Conservation (phyloP, 106 monocot genomes). For the Dendrobium officinale region DNA sequence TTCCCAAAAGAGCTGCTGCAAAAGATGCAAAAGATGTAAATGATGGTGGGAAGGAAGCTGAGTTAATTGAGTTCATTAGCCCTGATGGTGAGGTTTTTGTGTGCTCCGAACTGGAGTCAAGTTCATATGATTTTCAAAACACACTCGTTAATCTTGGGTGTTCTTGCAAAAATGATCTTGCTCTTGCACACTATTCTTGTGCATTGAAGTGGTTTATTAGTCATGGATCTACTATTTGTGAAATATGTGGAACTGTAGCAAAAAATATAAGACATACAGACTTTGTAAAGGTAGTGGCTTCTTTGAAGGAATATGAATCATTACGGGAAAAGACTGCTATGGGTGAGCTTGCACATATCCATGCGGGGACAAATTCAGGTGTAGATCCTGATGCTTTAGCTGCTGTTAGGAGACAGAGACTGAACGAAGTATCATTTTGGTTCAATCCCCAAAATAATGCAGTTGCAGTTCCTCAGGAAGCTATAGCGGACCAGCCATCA, state of each 20-base stretch:
- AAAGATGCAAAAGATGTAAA: constrained; percentile 17
- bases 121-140: constrained; percentile 45
- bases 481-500: constrained; percentile 25
- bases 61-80: constrained; percentile 63
- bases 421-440: constrained; percentile 88
- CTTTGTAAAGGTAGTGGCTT: constrained; percentile 62
- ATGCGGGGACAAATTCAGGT: constrained; percentile 24
- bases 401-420: constrained; percentile 76
- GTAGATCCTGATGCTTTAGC: constrained; percentile 87
- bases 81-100: constrained; percentile 88
- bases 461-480: constrained; percentile 31
- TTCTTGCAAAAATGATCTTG: constrained; percentile 93
- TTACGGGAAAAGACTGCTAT: constrained; percentile 53
- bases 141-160: constrained; percentile 71
- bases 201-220: constrained; percentile 97
- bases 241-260: constrained; percentile 82
- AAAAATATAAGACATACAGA: constrained; percentile 56
- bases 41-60: constrained; percentile 11
- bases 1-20: background rate
- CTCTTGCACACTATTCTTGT: constrained; percentile 90
- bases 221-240: constrained; percentile 84
- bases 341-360: constrained; percentile 33
- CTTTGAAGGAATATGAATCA: constrained; percentile 75
- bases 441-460: constrained; percentile 64
- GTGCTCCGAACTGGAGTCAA: constrained; percentile 75